phyloP scores from a whole-genome alignment of 805 yeast genomes.

The Yarrowia sp. region DNA sequence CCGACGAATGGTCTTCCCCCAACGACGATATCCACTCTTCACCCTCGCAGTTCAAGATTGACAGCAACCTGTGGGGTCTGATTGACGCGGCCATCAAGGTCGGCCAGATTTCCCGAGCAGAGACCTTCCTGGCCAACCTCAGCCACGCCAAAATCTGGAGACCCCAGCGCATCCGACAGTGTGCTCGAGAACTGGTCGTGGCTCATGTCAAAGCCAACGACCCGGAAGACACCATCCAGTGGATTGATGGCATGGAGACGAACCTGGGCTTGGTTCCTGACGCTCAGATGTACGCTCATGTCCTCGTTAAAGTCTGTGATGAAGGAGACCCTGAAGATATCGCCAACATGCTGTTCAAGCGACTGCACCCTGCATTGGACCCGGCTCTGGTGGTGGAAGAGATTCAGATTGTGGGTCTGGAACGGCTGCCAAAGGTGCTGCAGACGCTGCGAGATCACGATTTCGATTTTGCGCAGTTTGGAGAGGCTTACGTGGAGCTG shows the following conservation, averaged over 20 bases:
- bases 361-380: neutral
- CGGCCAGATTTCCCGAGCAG: constrained; percentile 16
- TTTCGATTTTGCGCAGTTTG: neutral
- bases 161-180: neutral
- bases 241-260: neutral
- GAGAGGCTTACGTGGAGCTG: constrained; percentile 15
- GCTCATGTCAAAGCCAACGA: neutral
- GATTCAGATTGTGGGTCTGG: constrained; percentile 19
- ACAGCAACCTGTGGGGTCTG: constrained; percentile 20
- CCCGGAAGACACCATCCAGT: neutral
- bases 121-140: constrained; percentile 6
- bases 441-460: neutral
- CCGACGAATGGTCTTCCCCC: constrained; percentile 7
- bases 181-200: neutral
- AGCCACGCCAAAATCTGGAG: constrained; percentile 11
- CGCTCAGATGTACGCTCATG: constrained; percentile 8
- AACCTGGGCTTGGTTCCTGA: neutral
- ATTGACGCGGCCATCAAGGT: constrained; percentile 15
- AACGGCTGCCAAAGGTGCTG: neutral
- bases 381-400: constrained; percentile 12
- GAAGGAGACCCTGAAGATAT: neutral
- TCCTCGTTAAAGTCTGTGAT: neutral
- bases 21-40: neutral
- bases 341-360: neutral
- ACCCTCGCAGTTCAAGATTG: constrained; percentile 12